Base-by-base conservation (phyloP, 805 yeast genomes). In the Starmerella tilneyi region DNA sequence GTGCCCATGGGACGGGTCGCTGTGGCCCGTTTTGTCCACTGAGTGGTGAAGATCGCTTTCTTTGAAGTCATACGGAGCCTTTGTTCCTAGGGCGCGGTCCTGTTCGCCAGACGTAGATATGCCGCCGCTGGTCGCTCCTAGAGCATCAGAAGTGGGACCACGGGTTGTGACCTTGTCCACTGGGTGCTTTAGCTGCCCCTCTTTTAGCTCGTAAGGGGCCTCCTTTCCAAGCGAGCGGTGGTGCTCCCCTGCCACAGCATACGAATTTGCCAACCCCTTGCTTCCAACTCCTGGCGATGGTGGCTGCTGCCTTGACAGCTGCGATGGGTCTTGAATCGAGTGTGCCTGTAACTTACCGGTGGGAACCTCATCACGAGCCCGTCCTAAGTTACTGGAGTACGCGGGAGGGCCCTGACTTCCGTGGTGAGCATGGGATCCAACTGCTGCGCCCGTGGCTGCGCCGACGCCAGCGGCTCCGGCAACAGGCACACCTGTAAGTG, bases 401-500 rank as follows among this genome's bases (percentile, higher is more conserved):
- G 27, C 27, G 11, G 27, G 11, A 11, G 11, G 11, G 27, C 27
- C 27, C 27, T 9, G 11, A 24, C 11, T 24, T 8, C 27, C 11
- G 11, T 24, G 11, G 11, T 11, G 11, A 8, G 11, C 27, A 24
- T 8, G 27, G 11, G 27, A 11, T 9, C 11, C 11, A 24, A 8
- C 27, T 9, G 27, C 27, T 24, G 27, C 27, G 8, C 11, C 27
- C 27, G 27, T 11, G 27, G 27, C 27, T 11, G 27, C 27, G 11
- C 11, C 27, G 11, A 9, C 27, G 27, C 11, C 27, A 24, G 11
- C 8, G 11, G 27, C 11, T 8, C 38, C 38, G n/a, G 38, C 38
- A 11, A 22, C 38, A 2, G 38, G 38, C 27, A 34, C 38, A 11
- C 38, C 27, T 5, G 38, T 34, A 17, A 34, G 22, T n/a, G 38